A percentile compares a stretch with the other conserved stretches of the same genome.
These are phyloP conservation scores for Talaromyces verruculosus DNA, from an alignment of 2,329 filamentous ascomycete species.

Conservation along the genomic window DNA sequence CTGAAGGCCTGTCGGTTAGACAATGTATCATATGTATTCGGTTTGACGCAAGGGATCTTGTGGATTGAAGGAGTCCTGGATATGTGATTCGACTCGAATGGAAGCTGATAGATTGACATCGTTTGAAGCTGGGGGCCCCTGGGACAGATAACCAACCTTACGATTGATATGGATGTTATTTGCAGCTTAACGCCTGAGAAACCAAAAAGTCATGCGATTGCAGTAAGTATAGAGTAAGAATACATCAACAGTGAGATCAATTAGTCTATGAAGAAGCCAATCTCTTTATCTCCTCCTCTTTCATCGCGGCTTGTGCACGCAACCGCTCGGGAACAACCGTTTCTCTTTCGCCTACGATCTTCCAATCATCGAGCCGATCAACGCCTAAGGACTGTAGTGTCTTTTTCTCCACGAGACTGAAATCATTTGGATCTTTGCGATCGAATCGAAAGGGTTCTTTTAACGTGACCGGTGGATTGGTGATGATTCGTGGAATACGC, in stretches of 20 bases:
- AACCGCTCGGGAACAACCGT: slow-evolving; percentile 50
- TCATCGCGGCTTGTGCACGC: slow-evolving; percentile 36
- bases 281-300: slow-evolving; percentile 43
- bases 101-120: neutral
- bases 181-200: neutral
- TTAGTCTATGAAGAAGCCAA: slow-evolving; percentile 25
- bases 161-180: neutral
- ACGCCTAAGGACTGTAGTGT: slow-evolving; percentile 51
- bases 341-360: slow-evolving; percentile 47
- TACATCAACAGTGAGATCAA: neutral
- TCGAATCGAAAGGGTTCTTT: slow-evolving; percentile 55
- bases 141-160: neutral
- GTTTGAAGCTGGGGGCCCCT: neutral
- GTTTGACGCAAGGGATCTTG: neutral
- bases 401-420: slow-evolving; percentile 55
- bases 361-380: slow-evolving; percentile 50
- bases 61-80: neutral
- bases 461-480: slow-evolving; percentile 55
- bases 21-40: too few species aligned
- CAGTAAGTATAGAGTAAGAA: neutral
- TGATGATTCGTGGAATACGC: slow-evolving; percentile 53
- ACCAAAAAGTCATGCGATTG: neutral
- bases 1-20: neutral
- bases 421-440: slow-evolving; percentile 45
- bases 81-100: neutral